These are phyloP conservation scores for Pythium periplocum DNA, from an alignment of 352 stramenopile species.

Conservation along the genomic window DNA sequence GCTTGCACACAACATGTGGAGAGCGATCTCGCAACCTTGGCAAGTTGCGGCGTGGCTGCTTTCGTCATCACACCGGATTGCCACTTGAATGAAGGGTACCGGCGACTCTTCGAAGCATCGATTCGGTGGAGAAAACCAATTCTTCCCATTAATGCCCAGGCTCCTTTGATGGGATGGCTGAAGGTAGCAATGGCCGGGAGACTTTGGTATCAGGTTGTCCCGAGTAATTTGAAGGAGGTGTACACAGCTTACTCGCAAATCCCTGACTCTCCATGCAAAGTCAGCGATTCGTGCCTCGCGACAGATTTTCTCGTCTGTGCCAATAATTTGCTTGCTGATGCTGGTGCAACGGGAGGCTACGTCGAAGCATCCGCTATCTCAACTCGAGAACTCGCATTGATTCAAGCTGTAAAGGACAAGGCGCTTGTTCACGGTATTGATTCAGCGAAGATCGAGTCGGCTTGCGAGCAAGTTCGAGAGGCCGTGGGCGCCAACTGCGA, in stretches of 20 bases:
- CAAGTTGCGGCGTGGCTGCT: conserved; percentile 17
- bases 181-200: conserved; percentile 40
- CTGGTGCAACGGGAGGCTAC: not conserved
- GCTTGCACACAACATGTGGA: conserved; percentile 14
- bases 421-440: conserved; percentile 8
- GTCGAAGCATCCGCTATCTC: not conserved
- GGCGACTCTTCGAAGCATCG: conserved; percentile 30
- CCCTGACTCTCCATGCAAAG: conserved; percentile 33
- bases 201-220: conserved; percentile 50
- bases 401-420: not conserved
- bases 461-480: conserved; percentile 1
- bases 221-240: conserved; percentile 24
- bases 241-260: conserved; percentile 34
- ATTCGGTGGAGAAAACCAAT: conserved; percentile 29
- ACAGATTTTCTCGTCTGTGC: conserved; percentile 42
- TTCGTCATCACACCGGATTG: conserved; percentile 39
- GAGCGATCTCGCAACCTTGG: conserved; percentile 18
- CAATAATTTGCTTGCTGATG: conserved; percentile 20
- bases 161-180: conserved; percentile 30
- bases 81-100: conserved; percentile 13
- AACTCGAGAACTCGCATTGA: not conserved
- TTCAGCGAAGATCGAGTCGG: not conserved
- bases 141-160: conserved; percentile 35
- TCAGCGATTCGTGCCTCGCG: conserved; percentile 39
- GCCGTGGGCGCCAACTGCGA: conserved; percentile 4